Percentiles rank a stretch among this genome's conserved stretches.
These are phyloP conservation scores for Coemansia sp. DNA, from an alignment of 371 early-diverging fungal genomes.

Conservation along the genomic window DNA sequence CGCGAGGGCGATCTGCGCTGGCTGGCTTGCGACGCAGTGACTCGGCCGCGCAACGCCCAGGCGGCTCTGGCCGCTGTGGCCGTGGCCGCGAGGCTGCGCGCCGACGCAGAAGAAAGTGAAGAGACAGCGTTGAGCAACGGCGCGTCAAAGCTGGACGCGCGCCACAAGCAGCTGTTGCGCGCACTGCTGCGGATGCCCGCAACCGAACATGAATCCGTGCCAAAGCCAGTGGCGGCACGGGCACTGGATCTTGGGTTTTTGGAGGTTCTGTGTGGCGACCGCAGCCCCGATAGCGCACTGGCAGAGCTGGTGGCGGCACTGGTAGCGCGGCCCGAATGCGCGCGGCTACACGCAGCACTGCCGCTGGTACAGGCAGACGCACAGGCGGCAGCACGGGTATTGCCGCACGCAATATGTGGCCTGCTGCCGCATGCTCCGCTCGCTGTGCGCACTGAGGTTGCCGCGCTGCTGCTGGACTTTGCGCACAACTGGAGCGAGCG, in stretches of 20 bases:
- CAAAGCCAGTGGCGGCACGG: conserved; percentile 1
- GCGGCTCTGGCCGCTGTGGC: conserved; percentile 15
- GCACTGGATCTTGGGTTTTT: conserved; percentile 23
- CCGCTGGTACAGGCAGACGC: conserved; percentile 31
- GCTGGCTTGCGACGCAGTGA: conserved; percentile 26
- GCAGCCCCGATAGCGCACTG: conserved; percentile 16
- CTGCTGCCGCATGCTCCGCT: conserved; percentile 8
- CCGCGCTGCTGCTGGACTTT: conserved; percentile 41
- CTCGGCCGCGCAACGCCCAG: conserved; percentile 3
- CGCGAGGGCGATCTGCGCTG: conserved; percentile 22
- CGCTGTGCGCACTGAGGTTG: conserved; percentile 19
- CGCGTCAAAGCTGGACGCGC: conserved; percentile 13
- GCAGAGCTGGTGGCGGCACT: conserved; percentile 34
- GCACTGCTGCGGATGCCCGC: conserved; percentile 27
- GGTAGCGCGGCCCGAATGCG: conserved; percentile 21
- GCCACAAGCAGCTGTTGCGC: conserved; percentile 22
- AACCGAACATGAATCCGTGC: neutral
- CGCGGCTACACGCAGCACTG: conserved; percentile 12
- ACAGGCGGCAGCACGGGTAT: conserved; percentile 21
- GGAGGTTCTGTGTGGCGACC: conserved; percentile 17
- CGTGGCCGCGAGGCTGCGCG: conserved; percentile 15
- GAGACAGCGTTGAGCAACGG: neutral
- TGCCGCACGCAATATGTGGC: conserved; percentile 34
- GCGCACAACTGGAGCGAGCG: conserved; percentile 41
- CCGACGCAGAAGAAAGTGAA: no score